phyloP scores from a whole-genome alignment of 179 eudicot species.

The Vitellaria paradoxa region DNA sequence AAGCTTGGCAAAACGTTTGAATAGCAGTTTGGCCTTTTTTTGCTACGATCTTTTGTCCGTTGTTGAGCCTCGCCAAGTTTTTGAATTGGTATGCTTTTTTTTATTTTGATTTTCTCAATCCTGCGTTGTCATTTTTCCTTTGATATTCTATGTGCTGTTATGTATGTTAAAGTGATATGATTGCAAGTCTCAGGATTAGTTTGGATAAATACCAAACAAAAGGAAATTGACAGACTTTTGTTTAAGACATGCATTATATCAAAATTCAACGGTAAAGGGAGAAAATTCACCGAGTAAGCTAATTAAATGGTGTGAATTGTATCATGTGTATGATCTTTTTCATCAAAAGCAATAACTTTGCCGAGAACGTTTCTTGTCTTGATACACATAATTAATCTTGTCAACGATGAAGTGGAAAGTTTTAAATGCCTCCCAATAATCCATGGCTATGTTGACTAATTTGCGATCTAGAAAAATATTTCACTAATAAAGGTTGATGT shows the following conservation, averaged over 20 bases:
- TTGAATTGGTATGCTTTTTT: slow-evolving; percentile 78
- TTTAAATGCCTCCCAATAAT: neutral
- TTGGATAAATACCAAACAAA: neutral
- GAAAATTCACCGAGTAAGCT: neutral
- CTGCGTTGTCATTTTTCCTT: neutral
- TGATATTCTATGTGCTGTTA: neutral
- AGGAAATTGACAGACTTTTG: neutral
- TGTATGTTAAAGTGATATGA: neutral
- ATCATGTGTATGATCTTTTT: neutral
- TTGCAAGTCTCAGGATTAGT: neutral
- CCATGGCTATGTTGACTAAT: neutral
- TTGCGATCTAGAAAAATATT: neutral
- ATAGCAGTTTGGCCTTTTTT: slow-evolving; percentile 96
- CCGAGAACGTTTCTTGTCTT: neutral
- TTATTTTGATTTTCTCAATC: neutral
- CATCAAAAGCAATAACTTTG: neutral
- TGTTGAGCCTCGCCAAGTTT: slow-evolving; percentile 98
- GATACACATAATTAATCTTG: neutral
- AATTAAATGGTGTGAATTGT: neutral
- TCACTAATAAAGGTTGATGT: neutral
- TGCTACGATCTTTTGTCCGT: slow-evolving; percentile 93
- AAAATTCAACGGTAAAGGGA: too few relatives aligned
- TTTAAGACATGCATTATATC: neutral
- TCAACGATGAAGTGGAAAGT: neutral
- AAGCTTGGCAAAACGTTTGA: slow-evolving; percentile 89